phyloP scores from a whole-genome alignment of 2,329 filamentous ascomycete species.

The Phialocephala subalpina region DNA sequence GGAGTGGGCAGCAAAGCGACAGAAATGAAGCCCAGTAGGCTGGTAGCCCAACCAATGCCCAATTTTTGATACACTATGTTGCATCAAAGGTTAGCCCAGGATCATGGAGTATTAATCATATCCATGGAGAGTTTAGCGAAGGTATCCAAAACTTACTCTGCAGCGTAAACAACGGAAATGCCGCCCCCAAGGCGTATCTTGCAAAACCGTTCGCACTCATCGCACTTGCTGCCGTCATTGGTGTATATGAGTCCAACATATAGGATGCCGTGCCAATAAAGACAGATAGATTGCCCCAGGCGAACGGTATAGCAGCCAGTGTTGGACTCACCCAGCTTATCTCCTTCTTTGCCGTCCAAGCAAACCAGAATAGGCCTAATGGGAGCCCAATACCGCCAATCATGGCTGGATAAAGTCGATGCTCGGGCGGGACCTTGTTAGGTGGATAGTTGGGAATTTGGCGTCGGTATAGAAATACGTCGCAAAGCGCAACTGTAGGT shows the following conservation, averaged over 20 bases:
- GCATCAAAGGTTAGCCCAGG: too few species aligned
- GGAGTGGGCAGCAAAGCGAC: too few species aligned
- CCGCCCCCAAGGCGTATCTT: slow-evolving; percentile 62
- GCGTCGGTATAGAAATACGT: too few species aligned
- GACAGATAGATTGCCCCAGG: slow-evolving; percentile 65
- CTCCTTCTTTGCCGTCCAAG: slow-evolving; percentile 38
- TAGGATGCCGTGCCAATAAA: slow-evolving; percentile 59
- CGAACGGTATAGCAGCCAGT: slow-evolving; percentile 57
- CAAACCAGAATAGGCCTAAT: slow-evolving; percentile 48
- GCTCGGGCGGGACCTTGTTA: too few species aligned
- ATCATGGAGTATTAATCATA: too few species aligned
- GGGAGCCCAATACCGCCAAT: slow-evolving; percentile 50
- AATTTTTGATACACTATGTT: too few species aligned
- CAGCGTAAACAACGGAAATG: slow-evolving; percentile 65
- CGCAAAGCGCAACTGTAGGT: too few species aligned
- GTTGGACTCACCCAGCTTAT: slow-evolving; percentile 23
- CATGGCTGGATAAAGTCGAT: slow-evolving; percentile 46
- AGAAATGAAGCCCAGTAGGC: too few species aligned
- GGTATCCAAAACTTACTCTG: too few species aligned
- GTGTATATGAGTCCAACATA: slow-evolving; percentile 62
- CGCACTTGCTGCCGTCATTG: slow-evolving; percentile 63
- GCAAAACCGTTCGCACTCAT: slow-evolving; percentile 66
- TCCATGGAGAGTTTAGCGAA: too few species aligned
- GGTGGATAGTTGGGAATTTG: too few species aligned
- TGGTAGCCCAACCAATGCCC: too few species aligned